These are phyloP conservation scores for Obba rivulosa DNA, from an alignment of 768 basidiomycete genomes.

Conservation along the genomic window DNA sequence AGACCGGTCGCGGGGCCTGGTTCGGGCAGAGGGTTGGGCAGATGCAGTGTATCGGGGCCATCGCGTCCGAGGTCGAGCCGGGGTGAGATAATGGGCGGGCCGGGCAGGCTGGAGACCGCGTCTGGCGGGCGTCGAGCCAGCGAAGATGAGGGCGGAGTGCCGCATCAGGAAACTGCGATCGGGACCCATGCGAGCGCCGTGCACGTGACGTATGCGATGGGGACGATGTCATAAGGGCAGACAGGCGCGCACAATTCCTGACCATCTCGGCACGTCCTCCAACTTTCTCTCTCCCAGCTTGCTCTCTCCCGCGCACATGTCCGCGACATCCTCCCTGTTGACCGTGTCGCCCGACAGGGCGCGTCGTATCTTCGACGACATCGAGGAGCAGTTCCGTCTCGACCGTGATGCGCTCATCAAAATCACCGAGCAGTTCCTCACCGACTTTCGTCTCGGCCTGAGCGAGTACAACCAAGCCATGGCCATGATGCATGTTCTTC, in stretches of 20 bases:
- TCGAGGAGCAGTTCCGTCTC: conserved; percentile 72
- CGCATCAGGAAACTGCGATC: no score
- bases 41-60: no score
- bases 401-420: conserved; percentile 51
- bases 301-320: conserved; percentile 21
- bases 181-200: not conserved
- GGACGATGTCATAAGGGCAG: conserved; percentile 17
- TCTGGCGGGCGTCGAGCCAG: conserved; percentile 8
- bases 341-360: conserved; percentile 29
- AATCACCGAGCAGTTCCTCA: conserved; percentile 75
- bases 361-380: conserved; percentile 51
- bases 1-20: no score
- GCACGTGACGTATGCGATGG: conserved; percentile 8
- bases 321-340: conserved; percentile 36
- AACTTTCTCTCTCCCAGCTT: not conserved
- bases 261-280: not conserved
- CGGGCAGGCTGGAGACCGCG: conserved; percentile 6
- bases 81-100: no score
- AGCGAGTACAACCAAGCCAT: conserved; percentile 68
- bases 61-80: no score
- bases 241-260: not conserved
- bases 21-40: no score
- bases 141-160: no score
- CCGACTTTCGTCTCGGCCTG: conserved; percentile 75
- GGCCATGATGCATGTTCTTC: conserved; percentile 75